Base-by-base conservation (phyloP, 2,329 filamentous ascomycete genomes). In the Dactylonectria macrodidyma region DNA sequence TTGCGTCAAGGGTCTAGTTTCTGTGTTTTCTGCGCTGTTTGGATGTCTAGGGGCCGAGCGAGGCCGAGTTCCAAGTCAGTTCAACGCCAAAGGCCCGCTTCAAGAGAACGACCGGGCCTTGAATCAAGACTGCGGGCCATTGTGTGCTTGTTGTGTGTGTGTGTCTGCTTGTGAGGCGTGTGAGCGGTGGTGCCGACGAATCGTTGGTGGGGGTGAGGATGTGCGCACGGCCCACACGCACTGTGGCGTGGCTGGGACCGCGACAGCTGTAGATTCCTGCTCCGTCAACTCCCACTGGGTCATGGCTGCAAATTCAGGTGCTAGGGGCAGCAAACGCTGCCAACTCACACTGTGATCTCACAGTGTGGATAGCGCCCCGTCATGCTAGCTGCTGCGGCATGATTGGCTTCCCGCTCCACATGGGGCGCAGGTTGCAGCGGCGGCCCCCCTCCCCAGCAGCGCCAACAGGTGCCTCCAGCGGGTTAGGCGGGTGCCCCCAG, bases 401-500 rank as follows among this genome's bases (percentile, higher is more conserved):
- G 65, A 75, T 76, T 76, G 74, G 75, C 55, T 60, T 65, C 44
- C 50, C 50, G 64, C 54, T 66, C 63, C 60, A 69, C 61, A 67
- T 59, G 71, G 70, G 70, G 71, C 71, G 68, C 74, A 74, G 72
- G 73, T 72, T 69, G 65, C 73, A 72, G 62, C 60, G 65, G 56
- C 68, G 70, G 73, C 66, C 65, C 68, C 65, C 64, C 58, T 51
- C 58, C 70, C 51, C 54, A 66, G 56, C 63, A 44, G 55, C 51
- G 59, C 62, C 62, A 65, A 51, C 65, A 65, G 66, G 68, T 71
- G 69, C 65, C 72, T 72, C 66, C 73, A 75, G 72, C 71, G 73
- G 73, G 75, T 63, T 71, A 62, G 65, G 58, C 66, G 66, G 66
- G 58, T 65, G 66, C 60, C 52, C 59, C 64, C 58, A 62, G 63